phyloP scores from a whole-genome alignment of 2,329 filamentous ascomycete genomes.

The Fusarium sp. region DNA sequence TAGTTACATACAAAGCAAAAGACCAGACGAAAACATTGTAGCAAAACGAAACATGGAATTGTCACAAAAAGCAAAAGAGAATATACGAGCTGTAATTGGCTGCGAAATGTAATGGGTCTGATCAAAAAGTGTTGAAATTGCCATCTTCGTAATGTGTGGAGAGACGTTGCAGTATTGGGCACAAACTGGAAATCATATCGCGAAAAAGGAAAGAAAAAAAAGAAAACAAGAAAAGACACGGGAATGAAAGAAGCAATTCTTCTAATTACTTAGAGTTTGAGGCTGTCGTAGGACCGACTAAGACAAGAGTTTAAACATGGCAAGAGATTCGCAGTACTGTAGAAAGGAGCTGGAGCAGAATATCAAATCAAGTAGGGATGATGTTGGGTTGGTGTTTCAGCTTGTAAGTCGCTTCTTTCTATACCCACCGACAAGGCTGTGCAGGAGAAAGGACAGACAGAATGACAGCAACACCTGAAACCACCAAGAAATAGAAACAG shows the following conservation, averaged over 20 bases:
- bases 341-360: not conserved
- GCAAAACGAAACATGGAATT: slow-evolving; percentile 5
- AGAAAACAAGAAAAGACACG: not conserved
- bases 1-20: not conserved
- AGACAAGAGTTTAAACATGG: not conserved
- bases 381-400: not conserved
- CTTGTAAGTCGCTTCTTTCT: not conserved
- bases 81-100: not conserved
- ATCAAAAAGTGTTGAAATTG: not conserved
- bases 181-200: not conserved
- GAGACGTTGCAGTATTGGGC: slow-evolving; percentile 9
- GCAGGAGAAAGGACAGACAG: not conserved
- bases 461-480: slow-evolving; percentile 31
- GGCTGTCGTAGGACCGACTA: not conserved
- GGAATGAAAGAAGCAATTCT: not conserved
- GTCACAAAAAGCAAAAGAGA: slow-evolving; percentile 11
- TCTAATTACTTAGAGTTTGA: not conserved
- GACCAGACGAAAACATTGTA: not conserved
- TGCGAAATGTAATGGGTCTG: not conserved
- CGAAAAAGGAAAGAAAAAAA: not conserved
- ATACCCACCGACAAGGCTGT: slow-evolving; percentile 12
- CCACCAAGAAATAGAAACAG: slow-evolving; percentile 19
- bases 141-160: not conserved
- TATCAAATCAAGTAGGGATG: not conserved
- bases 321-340: not conserved